These are phyloP conservation scores for Cyclospora cayetanensis DNA, from an alignment of 169 alveolate genomes.

Conservation along the genomic window DNA sequence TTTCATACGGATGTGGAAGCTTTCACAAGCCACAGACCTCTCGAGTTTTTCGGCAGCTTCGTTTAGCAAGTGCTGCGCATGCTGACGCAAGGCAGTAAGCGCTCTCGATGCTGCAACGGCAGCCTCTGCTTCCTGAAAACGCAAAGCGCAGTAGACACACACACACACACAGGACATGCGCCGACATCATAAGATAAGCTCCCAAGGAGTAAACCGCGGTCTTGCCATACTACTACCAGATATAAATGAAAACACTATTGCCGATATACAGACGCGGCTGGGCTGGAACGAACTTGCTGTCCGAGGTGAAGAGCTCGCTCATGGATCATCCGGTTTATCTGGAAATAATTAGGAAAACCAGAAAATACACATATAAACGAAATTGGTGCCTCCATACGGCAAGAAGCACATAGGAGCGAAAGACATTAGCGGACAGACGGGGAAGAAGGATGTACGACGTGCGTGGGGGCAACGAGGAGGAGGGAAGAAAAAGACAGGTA, in stretches of 20 bases:
- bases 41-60: conserved; percentile 49
- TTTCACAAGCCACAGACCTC: conserved; percentile 25
- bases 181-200: too few species aligned
- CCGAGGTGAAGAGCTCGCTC: conserved; percentile 30
- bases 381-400: too few species aligned
- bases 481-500: too few species aligned
- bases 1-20: too few species aligned
- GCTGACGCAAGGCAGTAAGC: conserved; percentile 1
- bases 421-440: too few species aligned
- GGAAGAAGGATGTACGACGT: too few species aligned
- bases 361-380: not conserved
- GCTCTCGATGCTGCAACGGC: conserved; percentile 23
- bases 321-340: conserved; percentile 51
- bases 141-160: not conserved
- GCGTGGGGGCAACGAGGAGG: too few species aligned
- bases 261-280: not conserved
- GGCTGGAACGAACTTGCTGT: conserved; percentile 5
- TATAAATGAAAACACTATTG: not conserved
- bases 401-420: too few species aligned
- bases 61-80: conserved; percentile 55
- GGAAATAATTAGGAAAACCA: not conserved
- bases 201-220: too few species aligned
- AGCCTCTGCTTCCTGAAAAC: conserved; percentile 10
- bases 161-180: not conserved
- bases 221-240: too few species aligned